Base-by-base conservation (phyloP, 495 filamentous ascomycete genomes). In the Xylaria acuta region DNA sequence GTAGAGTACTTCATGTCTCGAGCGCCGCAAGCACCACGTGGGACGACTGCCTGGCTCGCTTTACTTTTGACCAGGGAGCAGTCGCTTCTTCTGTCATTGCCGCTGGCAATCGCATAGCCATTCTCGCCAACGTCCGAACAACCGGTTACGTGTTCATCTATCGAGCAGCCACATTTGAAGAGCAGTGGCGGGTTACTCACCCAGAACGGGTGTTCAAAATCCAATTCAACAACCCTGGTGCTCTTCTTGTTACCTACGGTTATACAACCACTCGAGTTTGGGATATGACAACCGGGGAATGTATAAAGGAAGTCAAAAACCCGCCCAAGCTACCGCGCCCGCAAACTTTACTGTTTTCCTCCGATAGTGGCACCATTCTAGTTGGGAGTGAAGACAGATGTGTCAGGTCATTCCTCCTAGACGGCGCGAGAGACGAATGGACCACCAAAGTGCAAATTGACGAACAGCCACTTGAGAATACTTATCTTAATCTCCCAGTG, bases 21-120 rank as follows among this genome's bases (percentile, higher is more conserved):
- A 34, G 56, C 20, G 3, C 38, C 18, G 20, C 56, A 7, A 51
- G 36, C 16, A 32, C 20, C 18, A 64, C 27, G 1, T 70, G 68
- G 67, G 68, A 70, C 18, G 68, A 70, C 45, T 70, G 32, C 25
- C 27, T 70, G 1, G 40, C 68, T 8, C 53, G 68, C 27, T 63
- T 70, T 3, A 18, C 68, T 7, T 62, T 70, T 18, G 32, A 59
- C 4, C 22, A 27, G 6, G 66, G 66, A 5, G 66, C 32, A 43
- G 32, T 40, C 34, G 66, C 66, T 18, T 69, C 66, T 8, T 47
- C 49, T 18, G 51, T 69, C 22, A 27, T 69, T 40, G 32, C 40
- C 43, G 66, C 66, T 56, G 66, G 66, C n/a, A 69, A 27, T 47
- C 66, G 47, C 38, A 20, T 69, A 54, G 45, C 58, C 9, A 8